A percentile compares a stretch with the other conserved stretches of the same genome.
Evolutionary conservation across 164 flowering plant species (phyloP).

Genomic region (Stephania yunnanensis): DNA sequence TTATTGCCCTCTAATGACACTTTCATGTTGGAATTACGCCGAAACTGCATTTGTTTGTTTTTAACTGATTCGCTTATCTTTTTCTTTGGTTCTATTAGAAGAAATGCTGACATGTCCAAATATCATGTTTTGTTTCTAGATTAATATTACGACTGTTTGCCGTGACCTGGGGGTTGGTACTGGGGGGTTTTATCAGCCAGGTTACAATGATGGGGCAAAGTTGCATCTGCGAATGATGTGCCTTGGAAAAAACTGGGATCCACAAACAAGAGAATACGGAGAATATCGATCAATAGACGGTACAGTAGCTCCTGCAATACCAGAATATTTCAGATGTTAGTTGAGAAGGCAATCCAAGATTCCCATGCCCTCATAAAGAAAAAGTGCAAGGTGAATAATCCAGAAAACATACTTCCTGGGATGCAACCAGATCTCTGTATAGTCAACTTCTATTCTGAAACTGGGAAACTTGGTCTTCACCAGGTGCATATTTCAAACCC

Average conservation of each 20-base stretch:
- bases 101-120: background rate
- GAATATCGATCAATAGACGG: slow-evolving; percentile 41
- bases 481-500: slow-evolving; percentile 35
- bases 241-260: slow-evolving; percentile 86
- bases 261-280: slow-evolving; percentile 42
- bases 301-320: slow-evolving; percentile 55
- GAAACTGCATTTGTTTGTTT: background rate
- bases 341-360: slow-evolving; percentile 38
- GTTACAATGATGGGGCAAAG: slow-evolving; percentile 50
- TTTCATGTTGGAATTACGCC: too few relatives aligned
- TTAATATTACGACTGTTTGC: slow-evolving; percentile 47
- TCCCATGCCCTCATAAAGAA: slow-evolving; percentile 33
- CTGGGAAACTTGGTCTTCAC: slow-evolving; percentile 79
- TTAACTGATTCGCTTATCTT: background rate
- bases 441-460: slow-evolving; percentile 59
- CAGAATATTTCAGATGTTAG: slow-evolving; percentile 37
- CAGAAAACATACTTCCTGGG: slow-evolving; percentile 36
- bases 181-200: slow-evolving; percentile 89
- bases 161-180: slow-evolving; percentile 51
- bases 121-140: slow-evolving; percentile 24
- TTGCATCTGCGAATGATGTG: slow-evolving; percentile 78
- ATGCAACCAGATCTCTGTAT: slow-evolving; percentile 72
- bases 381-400: slow-evolving; percentile 9
- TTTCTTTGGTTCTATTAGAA: too few relatives aligned
- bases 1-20: background rate